Evolutionary conservation across 2,329 filamentous ascomycete species (phyloP).

Genomic region (Penicillium corylophilum): DNA sequence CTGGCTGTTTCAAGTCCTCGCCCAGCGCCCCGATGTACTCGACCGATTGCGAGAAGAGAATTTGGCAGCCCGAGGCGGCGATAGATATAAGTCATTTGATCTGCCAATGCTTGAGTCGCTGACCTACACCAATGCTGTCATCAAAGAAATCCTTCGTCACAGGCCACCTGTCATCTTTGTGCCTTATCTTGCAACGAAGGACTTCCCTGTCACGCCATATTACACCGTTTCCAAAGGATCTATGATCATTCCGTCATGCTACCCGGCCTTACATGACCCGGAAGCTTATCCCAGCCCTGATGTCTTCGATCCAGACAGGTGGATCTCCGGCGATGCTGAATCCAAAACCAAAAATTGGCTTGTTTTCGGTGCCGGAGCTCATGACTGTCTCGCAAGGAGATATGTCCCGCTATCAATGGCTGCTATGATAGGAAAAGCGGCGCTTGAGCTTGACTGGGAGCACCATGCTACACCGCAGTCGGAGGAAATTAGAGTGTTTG

Average conservation of each 20-base stretch:
- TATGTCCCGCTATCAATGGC: conserved; percentile 55
- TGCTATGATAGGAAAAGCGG: conserved; percentile 54
- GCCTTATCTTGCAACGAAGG: conserved; percentile 51
- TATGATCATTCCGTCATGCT: conserved; percentile 54
- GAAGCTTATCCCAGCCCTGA: conserved; percentile 50
- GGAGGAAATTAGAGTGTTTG: conserved; percentile 54
- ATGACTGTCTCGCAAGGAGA: conserved; percentile 51
- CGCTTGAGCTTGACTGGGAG: conserved; percentile 51
- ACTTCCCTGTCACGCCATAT: conserved; percentile 48
- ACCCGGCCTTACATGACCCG: conserved; percentile 53
- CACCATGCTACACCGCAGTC: conserved; percentile 51
- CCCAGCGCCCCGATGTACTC: conserved; percentile 52
- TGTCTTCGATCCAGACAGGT: conserved; percentile 52
- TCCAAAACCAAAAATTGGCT: conserved; percentile 55
- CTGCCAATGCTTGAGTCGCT: conserved; percentile 51
- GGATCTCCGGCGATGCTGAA: conserved; percentile 54
- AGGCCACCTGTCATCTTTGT: conserved; percentile 57
- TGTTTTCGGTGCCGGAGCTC: conserved; percentile 53
- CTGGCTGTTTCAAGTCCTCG: conserved; percentile 55
- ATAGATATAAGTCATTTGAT: conserved; percentile 42
- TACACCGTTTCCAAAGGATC: conserved; percentile 54
- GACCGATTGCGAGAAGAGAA: conserved; percentile 50
- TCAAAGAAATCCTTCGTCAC: conserved; percentile 55
- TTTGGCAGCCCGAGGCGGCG: conserved; percentile 44
- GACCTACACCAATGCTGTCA: conserved; percentile 53